These are phyloP conservation scores for Botrytis cinerea DNA, from an alignment of 2,329 filamentous ascomycete species.

Conservation along the genomic window DNA sequence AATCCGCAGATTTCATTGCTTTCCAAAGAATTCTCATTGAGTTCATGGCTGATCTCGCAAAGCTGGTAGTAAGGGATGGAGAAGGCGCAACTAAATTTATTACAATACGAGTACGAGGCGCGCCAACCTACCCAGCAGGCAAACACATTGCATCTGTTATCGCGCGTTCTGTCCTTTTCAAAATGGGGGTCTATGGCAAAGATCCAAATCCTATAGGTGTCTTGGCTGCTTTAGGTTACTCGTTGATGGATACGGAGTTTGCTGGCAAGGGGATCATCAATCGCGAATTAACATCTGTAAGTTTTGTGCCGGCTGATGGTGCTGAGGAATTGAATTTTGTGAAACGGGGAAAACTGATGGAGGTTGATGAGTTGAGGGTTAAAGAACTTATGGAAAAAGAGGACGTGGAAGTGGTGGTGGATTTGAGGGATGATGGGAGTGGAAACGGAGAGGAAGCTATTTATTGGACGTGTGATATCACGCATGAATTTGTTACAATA, in stretches of 20 bases:
- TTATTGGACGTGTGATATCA: slow-evolving; percentile 84
- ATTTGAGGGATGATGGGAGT: neutral
- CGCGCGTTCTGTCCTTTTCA: neutral
- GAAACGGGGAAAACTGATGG: neutral
- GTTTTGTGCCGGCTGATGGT: neutral
- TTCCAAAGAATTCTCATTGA: slow-evolving; percentile 1
- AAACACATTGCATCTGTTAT: slow-evolving; percentile 8
- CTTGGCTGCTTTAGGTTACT: neutral
- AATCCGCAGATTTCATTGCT: neutral
- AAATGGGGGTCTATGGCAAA: neutral
- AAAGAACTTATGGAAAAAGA: neutral
- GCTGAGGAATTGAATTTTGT: neutral
- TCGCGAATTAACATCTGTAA: neutral
- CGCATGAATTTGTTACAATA: slow-evolving; percentile 71
- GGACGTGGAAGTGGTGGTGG: neutral
- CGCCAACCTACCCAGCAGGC: neutral
- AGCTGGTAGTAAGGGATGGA: neutral
- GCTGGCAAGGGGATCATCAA: neutral
- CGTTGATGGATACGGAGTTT: neutral
- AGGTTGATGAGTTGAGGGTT: neutral
- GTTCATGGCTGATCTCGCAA: slow-evolving; percentile 1
- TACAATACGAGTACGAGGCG: neutral
- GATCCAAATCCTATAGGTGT: neutral
- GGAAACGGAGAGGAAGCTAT: slow-evolving; percentile 51
- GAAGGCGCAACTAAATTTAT: neutral